These are phyloP conservation scores for Xerocomellus intermedius DNA, from an alignment of 768 basidiomycete genomes.

Conservation along the genomic window DNA sequence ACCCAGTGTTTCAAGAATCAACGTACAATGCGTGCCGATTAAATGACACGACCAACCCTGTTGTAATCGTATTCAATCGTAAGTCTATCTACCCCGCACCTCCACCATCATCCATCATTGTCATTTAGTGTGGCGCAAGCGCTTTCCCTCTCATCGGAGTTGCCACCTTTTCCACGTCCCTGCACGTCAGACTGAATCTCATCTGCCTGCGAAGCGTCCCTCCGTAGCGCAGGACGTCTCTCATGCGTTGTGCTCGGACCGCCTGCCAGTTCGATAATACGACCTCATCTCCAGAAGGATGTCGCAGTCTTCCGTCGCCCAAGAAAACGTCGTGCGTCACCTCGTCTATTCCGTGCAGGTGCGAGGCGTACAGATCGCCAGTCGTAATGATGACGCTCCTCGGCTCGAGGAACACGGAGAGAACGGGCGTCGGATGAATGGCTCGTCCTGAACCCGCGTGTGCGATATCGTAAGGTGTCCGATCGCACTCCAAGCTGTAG, in stretches of 20 bases:
- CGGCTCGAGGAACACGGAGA: slow-evolving; percentile 79
- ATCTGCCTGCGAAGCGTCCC: slow-evolving; percentile 53
- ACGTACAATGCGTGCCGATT: not conserved
- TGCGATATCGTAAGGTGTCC: slow-evolving; percentile 18
- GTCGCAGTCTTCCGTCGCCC: slow-evolving; percentile 19
- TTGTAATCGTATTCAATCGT: not conserved
- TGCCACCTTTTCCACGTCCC: slow-evolving; percentile 69
- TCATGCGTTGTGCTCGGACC: slow-evolving; percentile 42
- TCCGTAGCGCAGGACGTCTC: slow-evolving; percentile 44
- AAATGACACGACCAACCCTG: not conserved
- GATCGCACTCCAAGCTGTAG: slow-evolving; percentile 38
- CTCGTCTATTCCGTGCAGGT: slow-evolving; percentile 81
- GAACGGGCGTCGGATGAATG: slow-evolving; percentile 63
- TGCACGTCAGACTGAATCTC: slow-evolving; percentile 83
- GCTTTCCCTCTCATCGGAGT: not conserved
- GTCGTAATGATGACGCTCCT: slow-evolving; percentile 82
- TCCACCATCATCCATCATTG: not conserved
- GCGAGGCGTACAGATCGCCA: slow-evolving; percentile 61
- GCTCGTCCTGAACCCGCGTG: slow-evolving; percentile 41
- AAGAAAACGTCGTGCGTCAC: slow-evolving; percentile 47
- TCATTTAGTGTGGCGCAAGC: not conserved
- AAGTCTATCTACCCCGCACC: not conserved
- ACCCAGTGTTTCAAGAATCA: not conserved
- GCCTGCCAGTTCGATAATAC: slow-evolving; percentile 58
- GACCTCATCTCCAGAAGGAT: slow-evolving; percentile 30